Conservation (phyloP, 768 basidiomycete genomes). For the Kwoniella dendrophila region DNA sequence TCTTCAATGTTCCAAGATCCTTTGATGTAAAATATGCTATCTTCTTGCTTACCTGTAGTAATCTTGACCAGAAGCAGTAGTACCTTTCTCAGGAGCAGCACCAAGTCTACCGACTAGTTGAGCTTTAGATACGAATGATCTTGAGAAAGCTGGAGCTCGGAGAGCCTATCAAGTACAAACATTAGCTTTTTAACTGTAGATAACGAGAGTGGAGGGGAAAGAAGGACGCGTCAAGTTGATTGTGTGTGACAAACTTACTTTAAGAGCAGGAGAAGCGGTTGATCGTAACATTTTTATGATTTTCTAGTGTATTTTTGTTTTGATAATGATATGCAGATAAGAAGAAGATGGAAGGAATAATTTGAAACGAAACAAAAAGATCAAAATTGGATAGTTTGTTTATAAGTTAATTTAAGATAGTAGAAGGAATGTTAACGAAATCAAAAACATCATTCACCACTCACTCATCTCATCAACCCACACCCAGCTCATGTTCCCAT, state of each 20-base stretch:
- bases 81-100: conserved; percentile 24
- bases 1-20: neutral
- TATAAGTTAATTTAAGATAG: conserved; percentile 2
- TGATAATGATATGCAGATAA: neutral
- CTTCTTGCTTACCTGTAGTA: conserved; percentile 22
- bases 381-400: neutral
- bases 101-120: conserved; percentile 29
- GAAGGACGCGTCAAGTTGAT: conserved; percentile 3
- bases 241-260: conserved; percentile 13
- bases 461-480: neutral
- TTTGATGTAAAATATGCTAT: neutral
- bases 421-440: neutral
- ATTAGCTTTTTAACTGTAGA: neutral
- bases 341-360: conserved; percentile 8
- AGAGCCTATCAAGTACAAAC: conserved; percentile 1
- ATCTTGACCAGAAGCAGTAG: conserved; percentile 15
- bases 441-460: conserved; percentile 1
- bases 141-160: conserved; percentile 9
- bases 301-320: neutral
- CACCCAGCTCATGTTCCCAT: conserved; percentile 5
- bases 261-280: conserved; percentile 20
- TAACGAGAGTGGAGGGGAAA: neutral
- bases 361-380: conserved; percentile 2
- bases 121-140: conserved; percentile 29
- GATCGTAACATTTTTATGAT: conserved; percentile 23